Evolutionary conservation across 441 rosid genomes (phyloP).

Genomic region (Kokia cookei): DNA sequence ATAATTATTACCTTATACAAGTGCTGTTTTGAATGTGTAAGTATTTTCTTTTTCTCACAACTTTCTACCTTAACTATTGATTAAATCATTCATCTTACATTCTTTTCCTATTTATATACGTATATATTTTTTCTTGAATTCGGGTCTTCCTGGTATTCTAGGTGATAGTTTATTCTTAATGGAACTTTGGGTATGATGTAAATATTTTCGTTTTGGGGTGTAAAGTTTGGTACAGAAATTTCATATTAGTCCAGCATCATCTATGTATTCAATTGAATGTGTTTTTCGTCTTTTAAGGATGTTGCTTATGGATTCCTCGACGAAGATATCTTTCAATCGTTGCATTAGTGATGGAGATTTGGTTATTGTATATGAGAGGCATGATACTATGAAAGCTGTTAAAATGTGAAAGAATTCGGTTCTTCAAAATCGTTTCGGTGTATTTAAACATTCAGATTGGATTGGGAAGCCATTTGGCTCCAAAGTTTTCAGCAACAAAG

Average conservation of each 20-base stretch:
- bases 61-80: neutral
- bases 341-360: slow-evolving; percentile 60
- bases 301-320: slow-evolving; percentile 46
- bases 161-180: neutral
- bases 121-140: neutral
- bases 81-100: neutral
- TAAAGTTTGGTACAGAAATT: neutral
- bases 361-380: slow-evolving; percentile 73
- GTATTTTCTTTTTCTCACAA: too few species aligned
- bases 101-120: slow-evolving; percentile 29
- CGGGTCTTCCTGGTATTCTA: neutral
- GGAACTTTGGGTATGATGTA: neutral
- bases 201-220: neutral
- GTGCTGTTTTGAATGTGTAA: too few species aligned
- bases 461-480: slow-evolving; percentile 86
- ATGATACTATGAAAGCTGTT: slow-evolving; percentile 75
- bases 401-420: slow-evolving; percentile 45
- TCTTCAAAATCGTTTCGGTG: slow-evolving; percentile 88
- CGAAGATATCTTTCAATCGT: slow-evolving; percentile 47
- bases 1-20: too few species aligned
- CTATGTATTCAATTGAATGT: too few species aligned
- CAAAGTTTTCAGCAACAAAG: slow-evolving; percentile 80
- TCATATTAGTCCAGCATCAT: too few species aligned
- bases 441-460: slow-evolving; percentile 88
- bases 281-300: slow-evolving; percentile 18